Conservation (phyloP, 192 early-diverging fungal genomes). For the Backusella morwellensis region DNA sequence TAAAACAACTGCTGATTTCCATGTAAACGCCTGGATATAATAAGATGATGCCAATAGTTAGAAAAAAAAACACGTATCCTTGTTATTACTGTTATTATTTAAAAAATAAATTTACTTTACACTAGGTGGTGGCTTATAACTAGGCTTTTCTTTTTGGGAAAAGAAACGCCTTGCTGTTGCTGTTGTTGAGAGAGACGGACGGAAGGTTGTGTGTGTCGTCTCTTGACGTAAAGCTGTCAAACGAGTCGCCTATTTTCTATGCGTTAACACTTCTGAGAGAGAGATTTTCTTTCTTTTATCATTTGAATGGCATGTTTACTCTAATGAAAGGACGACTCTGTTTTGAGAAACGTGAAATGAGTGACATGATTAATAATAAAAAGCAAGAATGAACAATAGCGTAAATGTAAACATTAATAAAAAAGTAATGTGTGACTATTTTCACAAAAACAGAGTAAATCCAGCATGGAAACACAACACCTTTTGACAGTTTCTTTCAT, state of each 20-base stretch:
- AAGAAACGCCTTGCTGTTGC: neutral
- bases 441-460: neutral
- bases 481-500: neutral
- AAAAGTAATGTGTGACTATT: neutral
- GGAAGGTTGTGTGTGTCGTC: neutral
- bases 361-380: neutral
- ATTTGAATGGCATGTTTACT: neutral
- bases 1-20: constrained; percentile 56
- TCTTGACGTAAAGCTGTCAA: constrained; percentile 5
- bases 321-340: neutral
- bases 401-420: neutral
- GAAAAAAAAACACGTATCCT: neutral
- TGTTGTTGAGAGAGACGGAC: neutral
- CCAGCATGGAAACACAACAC: neutral
- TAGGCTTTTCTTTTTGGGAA: neutral
- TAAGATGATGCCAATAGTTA: neutral
- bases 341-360: neutral
- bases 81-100: neutral
- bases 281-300: neutral
- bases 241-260: neutral
- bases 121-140: neutral
- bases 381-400: neutral
- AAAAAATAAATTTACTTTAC: neutral
- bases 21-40: constrained; percentile 37
- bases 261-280: neutral